Evolutionary conservation across 805 yeast species (phyloP), one percentile per base, ranked within the genome.

Genomic region (Clavispora phyllophila): DNA sequence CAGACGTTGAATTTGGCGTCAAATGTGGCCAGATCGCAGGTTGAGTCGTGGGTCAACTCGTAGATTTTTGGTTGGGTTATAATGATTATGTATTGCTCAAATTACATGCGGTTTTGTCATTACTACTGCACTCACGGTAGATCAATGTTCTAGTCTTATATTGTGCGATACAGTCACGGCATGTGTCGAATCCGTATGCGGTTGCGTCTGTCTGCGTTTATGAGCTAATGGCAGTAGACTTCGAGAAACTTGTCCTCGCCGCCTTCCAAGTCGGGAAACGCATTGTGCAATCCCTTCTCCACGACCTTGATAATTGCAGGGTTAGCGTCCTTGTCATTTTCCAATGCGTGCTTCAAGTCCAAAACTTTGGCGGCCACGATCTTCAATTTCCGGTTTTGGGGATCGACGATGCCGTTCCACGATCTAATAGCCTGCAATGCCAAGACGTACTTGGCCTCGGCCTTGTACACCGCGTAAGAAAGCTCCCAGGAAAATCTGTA

Each of bases 381-480:
- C n/a, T 37, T 35, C 37, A 43, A 40, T 38, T 53, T 57, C 32
- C 41, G 36, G 19, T 49, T 55, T 19, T 43, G 48, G 2, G 54
- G 53, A 40, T 68, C 72, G 20, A 58, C 54, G 5, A 66, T 54
- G 37, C 61, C 62, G 48, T 63, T 65, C 57, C 76, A 72, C 49
- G 61, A 73, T 49, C 67, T 68, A 44, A 72, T 47, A 2, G 76
- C 68, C 50, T 66, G 78, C 40, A 70, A 59, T 15, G 75, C 72
- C 48, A 75, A 61, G 7, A 72, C 70, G 44, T 66, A 75, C 50
- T 73, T 75, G 37, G 68, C 65, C 46, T 73, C 75, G 2, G 62
- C 50, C 40, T 61, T 60, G 56, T 73, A 58, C 36, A 67, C 46
- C 40, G 60, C 52, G 60, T 66, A 63, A 33, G 75, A 73, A 41